Conservation (phyloP, 202 grass and related monocot genomes). For the Brachypodium distachyon region DNA sequence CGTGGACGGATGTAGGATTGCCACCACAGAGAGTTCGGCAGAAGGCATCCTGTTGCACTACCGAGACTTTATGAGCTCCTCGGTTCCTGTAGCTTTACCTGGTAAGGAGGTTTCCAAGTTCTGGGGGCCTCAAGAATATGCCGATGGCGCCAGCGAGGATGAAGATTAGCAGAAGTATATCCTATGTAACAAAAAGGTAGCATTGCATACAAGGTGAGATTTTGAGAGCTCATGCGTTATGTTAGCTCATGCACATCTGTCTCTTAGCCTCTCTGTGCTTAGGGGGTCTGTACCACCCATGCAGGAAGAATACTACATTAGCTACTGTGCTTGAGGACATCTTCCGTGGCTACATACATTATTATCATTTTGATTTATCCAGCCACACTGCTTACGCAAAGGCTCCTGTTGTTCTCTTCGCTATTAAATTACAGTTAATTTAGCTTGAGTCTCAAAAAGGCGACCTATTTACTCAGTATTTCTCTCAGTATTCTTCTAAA, state of each 20-base stretch:
- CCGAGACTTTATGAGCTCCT: constrained; percentile 57
- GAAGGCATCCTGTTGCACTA: constrained; percentile 31
- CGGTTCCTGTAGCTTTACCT: constrained; percentile 21
- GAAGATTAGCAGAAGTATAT: constrained; percentile 2
- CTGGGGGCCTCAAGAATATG: constrained; percentile 36
- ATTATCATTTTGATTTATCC: not conserved
- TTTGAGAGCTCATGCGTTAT: not conserved
- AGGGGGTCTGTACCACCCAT: not conserved
- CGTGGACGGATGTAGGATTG: constrained; percentile 59
- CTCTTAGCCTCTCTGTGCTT: not conserved
- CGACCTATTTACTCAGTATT: no score
- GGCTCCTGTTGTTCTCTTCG: constrained; percentile 5
- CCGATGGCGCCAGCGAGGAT: not conserved
- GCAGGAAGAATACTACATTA: not conserved
- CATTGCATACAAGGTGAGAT: not conserved
- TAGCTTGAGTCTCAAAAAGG: not conserved
- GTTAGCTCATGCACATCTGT: not conserved
- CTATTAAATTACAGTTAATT: not conserved
- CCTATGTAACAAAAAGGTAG: not conserved
- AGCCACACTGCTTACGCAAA: not conserved
- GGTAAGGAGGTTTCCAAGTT: constrained; percentile 45
- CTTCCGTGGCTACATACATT: not conserved
- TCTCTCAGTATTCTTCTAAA: not conserved
- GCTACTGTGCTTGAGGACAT: not conserved
- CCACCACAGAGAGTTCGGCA: constrained; percentile 19